phyloP scores from a whole-genome alignment of 495 filamentous ascomycete genomes.

The Hypomontagnella monticulosa region DNA sequence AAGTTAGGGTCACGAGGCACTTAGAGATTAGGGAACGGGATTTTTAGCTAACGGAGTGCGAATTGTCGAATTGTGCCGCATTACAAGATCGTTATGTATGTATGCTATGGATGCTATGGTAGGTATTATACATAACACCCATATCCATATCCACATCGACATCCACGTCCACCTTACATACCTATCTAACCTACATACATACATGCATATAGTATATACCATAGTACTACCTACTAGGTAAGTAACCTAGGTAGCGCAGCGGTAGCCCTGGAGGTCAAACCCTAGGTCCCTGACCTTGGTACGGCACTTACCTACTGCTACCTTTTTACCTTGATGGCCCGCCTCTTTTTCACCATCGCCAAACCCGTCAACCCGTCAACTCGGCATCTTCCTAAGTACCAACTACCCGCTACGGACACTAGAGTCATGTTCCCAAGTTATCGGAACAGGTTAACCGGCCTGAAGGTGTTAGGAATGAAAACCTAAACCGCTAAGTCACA shows the following conservation, averaged over 20 bases:
- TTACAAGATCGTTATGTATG: background rate
- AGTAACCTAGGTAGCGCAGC: too few species aligned
- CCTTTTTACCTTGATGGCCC: conserved; percentile 26
- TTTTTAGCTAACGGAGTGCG: conserved; percentile 26
- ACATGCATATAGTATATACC: too few species aligned
- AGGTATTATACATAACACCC: too few species aligned
- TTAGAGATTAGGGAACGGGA: conserved; percentile 35
- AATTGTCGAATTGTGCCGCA: conserved; percentile 23
- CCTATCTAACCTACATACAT: too few species aligned
- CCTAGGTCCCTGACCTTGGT: conserved; percentile 10
- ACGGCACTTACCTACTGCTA: conserved; percentile 16
- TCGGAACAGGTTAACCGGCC: background rate
- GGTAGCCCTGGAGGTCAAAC: too few species aligned
- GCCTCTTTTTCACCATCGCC: conserved; percentile 1
- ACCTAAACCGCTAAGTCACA: too few species aligned
- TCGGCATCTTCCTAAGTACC: background rate
- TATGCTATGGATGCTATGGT: conserved; percentile 14
- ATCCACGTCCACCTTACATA: too few species aligned
- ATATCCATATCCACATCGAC: too few species aligned
- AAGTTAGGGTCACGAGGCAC: conserved; percentile 40
- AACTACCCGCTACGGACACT: background rate
- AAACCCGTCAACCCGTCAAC: conserved; percentile 13
- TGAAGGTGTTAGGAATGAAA: too few species aligned
- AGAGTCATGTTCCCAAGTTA: conserved; percentile 10
- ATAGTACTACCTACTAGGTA: too few species aligned